These are phyloP conservation scores for Hypoxylon trugodes DNA, from an alignment of 495 filamentous ascomycete species.

Conservation along the genomic window DNA sequence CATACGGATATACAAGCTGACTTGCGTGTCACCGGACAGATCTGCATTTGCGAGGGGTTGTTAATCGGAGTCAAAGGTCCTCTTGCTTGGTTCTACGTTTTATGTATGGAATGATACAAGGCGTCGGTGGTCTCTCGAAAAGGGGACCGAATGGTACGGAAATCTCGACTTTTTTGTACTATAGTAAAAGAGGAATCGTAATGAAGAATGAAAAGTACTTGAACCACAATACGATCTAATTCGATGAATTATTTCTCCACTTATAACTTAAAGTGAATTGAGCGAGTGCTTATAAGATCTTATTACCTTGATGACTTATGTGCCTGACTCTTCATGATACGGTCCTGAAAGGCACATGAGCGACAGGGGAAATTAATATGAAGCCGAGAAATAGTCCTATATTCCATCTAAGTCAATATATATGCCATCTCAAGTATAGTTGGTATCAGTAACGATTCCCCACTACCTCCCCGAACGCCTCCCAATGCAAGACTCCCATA, in stretches of 20 bases:
- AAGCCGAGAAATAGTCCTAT: too few species aligned
- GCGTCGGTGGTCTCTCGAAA: conserved; percentile 29
- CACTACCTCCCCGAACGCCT: conserved; percentile 33
- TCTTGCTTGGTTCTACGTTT: conserved; percentile 24
- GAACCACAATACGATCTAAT: too few species aligned
- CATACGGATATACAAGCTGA: conserved; percentile 11
- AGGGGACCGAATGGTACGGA: conserved; percentile 19
- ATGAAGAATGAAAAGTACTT: conserved; percentile 1
- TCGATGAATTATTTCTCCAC: too few species aligned
- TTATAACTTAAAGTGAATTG: neutral
- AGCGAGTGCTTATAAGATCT: too few species aligned
- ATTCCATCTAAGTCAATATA: neutral
- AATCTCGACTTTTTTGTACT: conserved; percentile 42
- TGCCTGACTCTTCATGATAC: too few species aligned
- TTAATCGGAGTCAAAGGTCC: conserved; percentile 33
- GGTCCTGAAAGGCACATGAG: too few species aligned
- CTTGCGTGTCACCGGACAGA: conserved; percentile 9
- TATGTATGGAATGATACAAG: conserved; percentile 18
- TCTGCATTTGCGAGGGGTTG: conserved; percentile 12
- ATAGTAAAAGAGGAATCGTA: conserved; percentile 31
- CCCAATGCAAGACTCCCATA: conserved; percentile 38
- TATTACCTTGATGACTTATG: too few species aligned
- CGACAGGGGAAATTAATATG: too few species aligned
- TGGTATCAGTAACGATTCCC: conserved; percentile 18
- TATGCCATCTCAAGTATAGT: conserved; percentile 5